These are phyloP conservation scores for Strobilomyces dryophilus DNA, from an alignment of 768 basidiomycete species.

Conservation along the genomic window DNA sequence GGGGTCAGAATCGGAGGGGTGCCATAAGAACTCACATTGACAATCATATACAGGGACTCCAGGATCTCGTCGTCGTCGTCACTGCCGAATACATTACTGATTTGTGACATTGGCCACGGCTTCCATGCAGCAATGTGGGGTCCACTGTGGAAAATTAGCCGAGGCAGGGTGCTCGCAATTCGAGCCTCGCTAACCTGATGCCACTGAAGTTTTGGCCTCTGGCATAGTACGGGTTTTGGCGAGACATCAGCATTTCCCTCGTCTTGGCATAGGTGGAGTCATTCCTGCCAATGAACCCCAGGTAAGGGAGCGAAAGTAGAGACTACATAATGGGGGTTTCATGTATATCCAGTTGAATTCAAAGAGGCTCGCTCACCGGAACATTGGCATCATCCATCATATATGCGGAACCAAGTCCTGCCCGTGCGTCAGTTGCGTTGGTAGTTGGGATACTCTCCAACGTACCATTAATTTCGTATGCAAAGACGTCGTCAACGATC, in stretches of 20 bases:
- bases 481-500: slow-evolving; percentile 64
- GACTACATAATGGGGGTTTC: slow-evolving; percentile 40
- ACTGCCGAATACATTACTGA: slow-evolving; percentile 69
- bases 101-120: slow-evolving; percentile 84
- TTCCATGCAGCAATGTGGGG: slow-evolving; percentile 71
- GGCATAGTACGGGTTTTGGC: slow-evolving; percentile 66
- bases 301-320: slow-evolving; percentile 72
- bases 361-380: slow-evolving; percentile 45
- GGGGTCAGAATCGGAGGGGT: not conserved
- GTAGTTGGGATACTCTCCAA: not conserved
- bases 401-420: slow-evolving; percentile 62
- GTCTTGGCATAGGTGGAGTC: slow-evolving; percentile 63
- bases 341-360: not conserved
- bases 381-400: slow-evolving; percentile 88
- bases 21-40: slow-evolving; percentile 48
- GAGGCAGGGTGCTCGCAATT: not conserved
- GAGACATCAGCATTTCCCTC: slow-evolving; percentile 55
- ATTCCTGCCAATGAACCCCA: slow-evolving; percentile 64
- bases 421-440: not conserved
- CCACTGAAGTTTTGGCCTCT: slow-evolving; percentile 63
- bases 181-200: slow-evolving; percentile 49
- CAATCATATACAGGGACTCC: slow-evolving; percentile 56
- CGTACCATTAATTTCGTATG: slow-evolving; percentile 73
- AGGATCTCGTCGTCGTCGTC: slow-evolving; percentile 69
- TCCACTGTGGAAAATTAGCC: slow-evolving; percentile 41